Base-by-base conservation (phyloP, 371 early-diverging fungal species). In the Apophysomyces ossiformis region DNA sequence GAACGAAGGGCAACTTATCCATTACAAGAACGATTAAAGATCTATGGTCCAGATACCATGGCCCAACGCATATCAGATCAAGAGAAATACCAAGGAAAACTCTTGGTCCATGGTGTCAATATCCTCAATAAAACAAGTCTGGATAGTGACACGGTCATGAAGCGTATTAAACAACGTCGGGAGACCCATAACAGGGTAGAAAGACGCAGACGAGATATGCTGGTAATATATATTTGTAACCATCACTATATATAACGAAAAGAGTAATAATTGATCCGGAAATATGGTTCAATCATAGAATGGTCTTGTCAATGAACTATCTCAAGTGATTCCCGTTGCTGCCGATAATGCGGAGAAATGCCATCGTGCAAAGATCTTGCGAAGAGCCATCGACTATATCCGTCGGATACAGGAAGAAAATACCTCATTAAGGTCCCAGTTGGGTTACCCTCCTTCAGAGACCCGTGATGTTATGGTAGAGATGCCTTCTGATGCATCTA, bases 131-230 rank as follows among this genome's bases (percentile, higher is more conserved):
- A 78, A 57, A 72, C 76, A 37, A 79, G 81, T 63, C 64, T 87
- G 26, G 87, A 85, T 57, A 82, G 78, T 64, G 77, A 82, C 61
- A 85, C 83, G 2, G 80, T 82, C n/a, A 74, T 82, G 65, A 77
- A 85, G 69, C 77, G 85, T 37, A 73, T 87, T 47, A 79, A 77
- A 61, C 77, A 84, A 62, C 74, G 85, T 38, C 76, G 81, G 65
- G 81, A 85, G 61, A 85, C 83, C 35, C 87, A 87, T 65, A 86
- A 86, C 67, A 78, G 77, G 37, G 86, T 86, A 11, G 87, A 87
- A 63, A 71, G 87, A 16, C 76, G 85, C 61, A 75, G 87, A 44
- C 70, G 87, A 61, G 87, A 85, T 60, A 73, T 64, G 45, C 68
- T 73, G 60, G 78, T 78, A 73, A 63, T 3, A 26, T 26, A 58